Evolutionary conservation across 2,329 filamentous ascomycete genomes (phyloP).

Genomic region (Aspergillus sp.): DNA sequence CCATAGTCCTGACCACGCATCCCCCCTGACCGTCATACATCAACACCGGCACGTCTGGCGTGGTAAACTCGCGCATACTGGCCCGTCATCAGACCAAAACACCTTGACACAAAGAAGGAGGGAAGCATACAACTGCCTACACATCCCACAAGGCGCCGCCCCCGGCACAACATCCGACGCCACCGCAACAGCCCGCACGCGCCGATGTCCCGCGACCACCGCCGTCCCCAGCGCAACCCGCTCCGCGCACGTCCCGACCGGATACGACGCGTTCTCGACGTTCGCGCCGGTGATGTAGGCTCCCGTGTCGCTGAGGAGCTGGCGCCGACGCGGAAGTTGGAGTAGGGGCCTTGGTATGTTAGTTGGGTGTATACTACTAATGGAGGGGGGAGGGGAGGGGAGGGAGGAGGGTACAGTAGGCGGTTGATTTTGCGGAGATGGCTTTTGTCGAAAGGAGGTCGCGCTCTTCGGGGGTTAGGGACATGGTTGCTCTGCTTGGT

Average conservation of each 20-base stretch:
- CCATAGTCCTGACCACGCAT: constrained; percentile 35
- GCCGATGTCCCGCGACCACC: constrained; percentile 45
- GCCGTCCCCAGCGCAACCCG: constrained; percentile 78
- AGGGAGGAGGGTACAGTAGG: constrained; percentile 56
- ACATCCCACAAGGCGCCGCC: constrained; percentile 82
- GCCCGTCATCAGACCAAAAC: constrained; percentile 4
- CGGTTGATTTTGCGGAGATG: constrained; percentile 61
- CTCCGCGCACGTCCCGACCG: constrained; percentile 93
- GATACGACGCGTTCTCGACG: constrained; percentile 87
- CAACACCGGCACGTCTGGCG: constrained; percentile 62
- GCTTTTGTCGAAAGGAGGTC: constrained; percentile 52
- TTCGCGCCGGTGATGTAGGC: constrained; percentile 66
- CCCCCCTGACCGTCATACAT: constrained; percentile 84
- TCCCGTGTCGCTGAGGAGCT: constrained; percentile 56
- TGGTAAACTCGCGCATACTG: constrained; percentile 66
- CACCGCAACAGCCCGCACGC: constrained; percentile 74
- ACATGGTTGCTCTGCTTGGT: constrained; percentile 11
- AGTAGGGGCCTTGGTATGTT: constrained; percentile 60
- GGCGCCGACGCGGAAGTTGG: constrained; percentile 81
- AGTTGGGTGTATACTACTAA: constrained; percentile 1
- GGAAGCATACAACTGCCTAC: constrained; percentile 65
- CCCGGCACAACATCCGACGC: constrained; percentile 65
- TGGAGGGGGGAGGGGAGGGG: background rate
- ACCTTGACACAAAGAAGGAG: background rate
- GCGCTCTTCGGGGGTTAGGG: constrained; percentile 56